These are phyloP conservation scores for Fusarium graminum DNA, from an alignment of 2,329 filamentous ascomycete genomes.

Conservation along the genomic window DNA sequence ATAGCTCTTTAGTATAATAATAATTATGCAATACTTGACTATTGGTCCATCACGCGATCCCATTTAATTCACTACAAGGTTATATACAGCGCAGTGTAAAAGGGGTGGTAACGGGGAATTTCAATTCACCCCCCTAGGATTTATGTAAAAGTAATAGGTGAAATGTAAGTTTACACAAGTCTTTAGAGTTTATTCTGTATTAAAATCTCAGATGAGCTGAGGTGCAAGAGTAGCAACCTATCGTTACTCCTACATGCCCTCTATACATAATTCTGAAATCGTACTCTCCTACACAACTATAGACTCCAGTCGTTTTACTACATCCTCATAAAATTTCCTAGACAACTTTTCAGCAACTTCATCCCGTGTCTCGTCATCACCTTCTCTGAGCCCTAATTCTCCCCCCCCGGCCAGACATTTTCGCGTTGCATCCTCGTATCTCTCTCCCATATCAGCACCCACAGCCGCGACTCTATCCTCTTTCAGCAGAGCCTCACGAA, in stretches of 20 bases:
- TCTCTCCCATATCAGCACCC: conserved; percentile 56
- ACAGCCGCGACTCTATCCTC: conserved; percentile 51
- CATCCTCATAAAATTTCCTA: conserved; percentile 58
- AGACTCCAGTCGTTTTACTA: conserved; percentile 59
- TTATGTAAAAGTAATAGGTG: too few species aligned
- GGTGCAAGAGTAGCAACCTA: too few species aligned
- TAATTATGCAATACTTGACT: background rate
- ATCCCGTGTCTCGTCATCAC: conserved; percentile 58
- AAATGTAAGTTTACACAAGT: too few species aligned
- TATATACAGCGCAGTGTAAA: background rate
- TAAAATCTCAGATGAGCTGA: too few species aligned
- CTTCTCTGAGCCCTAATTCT: conserved; percentile 54
- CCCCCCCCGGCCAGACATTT: conserved; percentile 55
- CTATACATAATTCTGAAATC: background rate
- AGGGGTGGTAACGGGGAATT: too few species aligned
- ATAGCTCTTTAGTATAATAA: conserved; percentile 11
- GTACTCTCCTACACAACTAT: conserved; percentile 50
- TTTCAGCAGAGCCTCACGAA: conserved; percentile 53
- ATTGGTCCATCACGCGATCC: background rate
- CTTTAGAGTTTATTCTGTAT: too few species aligned
- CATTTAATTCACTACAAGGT: background rate
- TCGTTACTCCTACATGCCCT: too few species aligned
- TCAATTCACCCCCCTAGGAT: too few species aligned
- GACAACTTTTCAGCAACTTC: conserved; percentile 57
- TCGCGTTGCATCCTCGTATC: conserved; percentile 56